These are phyloP conservation scores for Acorus calamus DNA, from an alignment of 106 monocot species.

Conservation along the genomic window DNA sequence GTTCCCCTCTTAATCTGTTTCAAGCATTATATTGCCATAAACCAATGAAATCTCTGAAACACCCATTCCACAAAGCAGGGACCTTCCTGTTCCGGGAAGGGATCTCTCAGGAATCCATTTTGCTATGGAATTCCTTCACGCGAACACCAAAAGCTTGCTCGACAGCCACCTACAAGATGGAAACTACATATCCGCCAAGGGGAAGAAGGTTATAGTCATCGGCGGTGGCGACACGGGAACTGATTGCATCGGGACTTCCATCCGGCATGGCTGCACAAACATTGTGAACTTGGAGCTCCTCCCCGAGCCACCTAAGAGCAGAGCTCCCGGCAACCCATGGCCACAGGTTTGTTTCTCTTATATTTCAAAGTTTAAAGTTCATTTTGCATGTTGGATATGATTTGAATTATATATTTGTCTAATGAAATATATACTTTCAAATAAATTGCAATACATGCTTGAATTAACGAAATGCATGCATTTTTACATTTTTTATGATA, in stretches of 20 bases:
- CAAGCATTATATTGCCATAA: too few species aligned
- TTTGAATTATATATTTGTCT: too few species aligned
- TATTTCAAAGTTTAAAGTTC: not conserved
- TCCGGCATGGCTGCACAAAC: constrained; percentile 79
- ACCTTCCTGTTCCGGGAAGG: constrained; percentile 79
- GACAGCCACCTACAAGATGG: constrained; percentile 84
- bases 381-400: too few species aligned
- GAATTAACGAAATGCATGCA: too few species aligned
- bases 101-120: constrained; percentile 82
- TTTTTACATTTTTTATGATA: too few species aligned
- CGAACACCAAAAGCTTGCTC: constrained; percentile 95
- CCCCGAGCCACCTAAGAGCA: constrained; percentile 62
- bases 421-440: too few species aligned
- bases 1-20: too few species aligned
- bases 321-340: constrained; percentile 92
- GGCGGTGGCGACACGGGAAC: constrained; percentile 99
- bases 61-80: constrained; percentile 27
- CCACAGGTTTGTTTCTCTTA: constrained; percentile 59
- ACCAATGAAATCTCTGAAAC: too few species aligned
- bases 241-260: constrained; percentile 95
- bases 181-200: constrained; percentile 84
- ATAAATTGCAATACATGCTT: too few species aligned
- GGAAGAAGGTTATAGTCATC: constrained; percentile 95
- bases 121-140: constrained; percentile 97
- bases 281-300: constrained; percentile 88